Evolutionary conservation across 1,284 basidiomycete species (phyloP).

Genomic region (Cutaneotrichosporon arboriforme): DNA sequence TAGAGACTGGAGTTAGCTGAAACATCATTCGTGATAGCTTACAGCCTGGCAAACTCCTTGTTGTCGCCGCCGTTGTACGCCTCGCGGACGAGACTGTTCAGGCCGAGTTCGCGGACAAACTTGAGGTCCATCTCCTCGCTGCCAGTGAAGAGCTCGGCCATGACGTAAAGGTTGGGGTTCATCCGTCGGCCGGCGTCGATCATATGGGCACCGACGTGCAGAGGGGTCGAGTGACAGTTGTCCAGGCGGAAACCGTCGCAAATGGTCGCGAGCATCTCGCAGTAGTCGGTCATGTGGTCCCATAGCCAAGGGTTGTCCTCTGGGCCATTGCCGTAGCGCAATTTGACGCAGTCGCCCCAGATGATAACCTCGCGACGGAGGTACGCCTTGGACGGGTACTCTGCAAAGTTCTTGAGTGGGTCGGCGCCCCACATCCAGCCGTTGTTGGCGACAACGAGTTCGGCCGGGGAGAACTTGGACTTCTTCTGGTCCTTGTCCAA

Average conservation of each 20-base stretch:
- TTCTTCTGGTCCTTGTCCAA: slow-evolving; percentile 55
- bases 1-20: slow-evolving; percentile 54
- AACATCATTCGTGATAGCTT: slow-evolving; percentile 9
- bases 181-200: slow-evolving; percentile 83
- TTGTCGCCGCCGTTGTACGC: slow-evolving; percentile 82
- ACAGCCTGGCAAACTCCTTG: slow-evolving; percentile 74
- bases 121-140: slow-evolving; percentile 85
- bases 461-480: slow-evolving; percentile 59
- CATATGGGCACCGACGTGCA: slow-evolving; percentile 85
- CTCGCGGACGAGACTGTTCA: slow-evolving; percentile 88
- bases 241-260: slow-evolving; percentile 97
- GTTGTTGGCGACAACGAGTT: slow-evolving; percentile 87
- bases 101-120: slow-evolving; percentile 82
- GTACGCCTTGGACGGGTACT: slow-evolving; percentile 92
- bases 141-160: slow-evolving; percentile 95
- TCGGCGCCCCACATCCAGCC: slow-evolving; percentile 99
- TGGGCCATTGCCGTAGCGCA: slow-evolving; percentile 77
- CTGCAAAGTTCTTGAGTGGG: slow-evolving; percentile 89
- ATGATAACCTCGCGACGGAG: slow-evolving; percentile 92
- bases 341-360: slow-evolving; percentile 97
- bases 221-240: slow-evolving; percentile 95
- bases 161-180: slow-evolving; percentile 89
- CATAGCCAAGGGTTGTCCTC: slow-evolving; percentile 90
- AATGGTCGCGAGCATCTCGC: slow-evolving; percentile 66
- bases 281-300: slow-evolving; percentile 86